Conservation (phyloP, 257 asterid genomes). For the Asclepias syriaca region DNA sequence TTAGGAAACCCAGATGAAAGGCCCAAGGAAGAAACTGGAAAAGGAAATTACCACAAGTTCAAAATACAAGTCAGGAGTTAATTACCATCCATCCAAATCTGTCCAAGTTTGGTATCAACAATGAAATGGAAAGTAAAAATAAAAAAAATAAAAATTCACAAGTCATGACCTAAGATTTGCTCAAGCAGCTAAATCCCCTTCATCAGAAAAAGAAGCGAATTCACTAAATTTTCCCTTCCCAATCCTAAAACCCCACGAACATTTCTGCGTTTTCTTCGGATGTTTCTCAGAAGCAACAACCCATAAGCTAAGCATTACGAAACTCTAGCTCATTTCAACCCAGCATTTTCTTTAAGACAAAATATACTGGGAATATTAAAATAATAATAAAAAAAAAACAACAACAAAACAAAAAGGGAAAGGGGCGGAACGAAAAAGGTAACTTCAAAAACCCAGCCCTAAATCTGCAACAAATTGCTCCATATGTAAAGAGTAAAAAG, state of each 20-base stretch:
- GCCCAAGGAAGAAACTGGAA: neutral
- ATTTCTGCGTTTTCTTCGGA: neutral
- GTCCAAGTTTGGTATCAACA: neutral
- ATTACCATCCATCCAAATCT: neutral
- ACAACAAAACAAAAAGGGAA: too few species aligned
- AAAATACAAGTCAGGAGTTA: neutral
- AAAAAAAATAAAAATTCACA: neutral
- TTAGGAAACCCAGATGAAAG: neutral
- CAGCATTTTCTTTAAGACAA: neutral
- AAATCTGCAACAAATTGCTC: neutral
- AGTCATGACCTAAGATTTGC: conserved; percentile 3
- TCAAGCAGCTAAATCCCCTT: neutral
- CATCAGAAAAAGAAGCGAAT: neutral
- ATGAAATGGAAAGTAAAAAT: too few species aligned
- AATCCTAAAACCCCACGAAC: neutral
- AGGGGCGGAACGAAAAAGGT: neutral
- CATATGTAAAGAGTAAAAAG: neutral
- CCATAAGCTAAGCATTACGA: conserved; percentile 4
- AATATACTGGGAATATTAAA: neutral
- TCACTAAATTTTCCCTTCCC: neutral
- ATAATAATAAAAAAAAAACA: neutral
- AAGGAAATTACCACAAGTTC: conserved; percentile 9
- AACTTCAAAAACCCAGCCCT: conserved; percentile 6
- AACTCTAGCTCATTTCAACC: neutral
- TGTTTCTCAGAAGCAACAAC: conserved; percentile 4